Conservation (phyloP, 192 early-diverging fungal genomes). For the Funneliformis geosporum region DNA sequence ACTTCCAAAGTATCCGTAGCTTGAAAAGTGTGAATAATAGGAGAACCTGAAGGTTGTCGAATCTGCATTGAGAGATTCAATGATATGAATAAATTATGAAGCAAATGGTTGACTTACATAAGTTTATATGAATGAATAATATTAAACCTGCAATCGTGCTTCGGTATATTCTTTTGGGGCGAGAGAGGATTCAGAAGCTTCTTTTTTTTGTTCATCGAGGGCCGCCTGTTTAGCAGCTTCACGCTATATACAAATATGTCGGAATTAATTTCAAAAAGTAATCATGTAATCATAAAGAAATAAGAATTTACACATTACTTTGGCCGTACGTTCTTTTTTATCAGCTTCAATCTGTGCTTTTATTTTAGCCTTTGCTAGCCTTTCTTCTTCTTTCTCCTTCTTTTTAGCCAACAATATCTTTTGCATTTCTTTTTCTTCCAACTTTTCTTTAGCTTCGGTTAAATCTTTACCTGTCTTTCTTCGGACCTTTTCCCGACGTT, state of each 20-base stretch:
- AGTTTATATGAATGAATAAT: not conserved
- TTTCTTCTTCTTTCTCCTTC: slow-evolving; percentile 79
- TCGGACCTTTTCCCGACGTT: slow-evolving; percentile 70
- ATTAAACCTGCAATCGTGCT: slow-evolving; percentile 69
- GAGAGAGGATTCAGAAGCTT: slow-evolving; percentile 31
- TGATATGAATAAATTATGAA: not conserved
- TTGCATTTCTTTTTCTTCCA: slow-evolving; percentile 74
- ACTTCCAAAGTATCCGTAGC: slow-evolving; percentile 57
- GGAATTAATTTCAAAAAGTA: slow-evolving; percentile 23
- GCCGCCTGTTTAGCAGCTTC: slow-evolving; percentile 35
- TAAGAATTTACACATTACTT: slow-evolving; percentile 44
- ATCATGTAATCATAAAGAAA: slow-evolving; percentile 3
- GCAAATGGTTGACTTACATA: not conserved
- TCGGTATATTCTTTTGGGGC: slow-evolving; percentile 72
- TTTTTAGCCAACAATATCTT: slow-evolving; percentile 69
- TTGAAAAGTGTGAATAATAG: slow-evolving; percentile 64
- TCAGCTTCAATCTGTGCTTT: slow-evolving; percentile 80
- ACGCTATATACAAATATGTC: slow-evolving; percentile 27
- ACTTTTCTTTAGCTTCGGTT: slow-evolving; percentile 63
- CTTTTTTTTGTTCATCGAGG: slow-evolving; percentile 32
- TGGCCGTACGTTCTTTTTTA: slow-evolving; percentile 66
- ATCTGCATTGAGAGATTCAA: not conserved
- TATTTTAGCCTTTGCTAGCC: slow-evolving; percentile 70
- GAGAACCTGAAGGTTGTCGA: slow-evolving; percentile 21
- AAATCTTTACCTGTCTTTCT: slow-evolving; percentile 75